Evolutionary conservation across 208 protist genomes (phyloP).

Genomic region (Crithidia acanthocephali): DNA sequence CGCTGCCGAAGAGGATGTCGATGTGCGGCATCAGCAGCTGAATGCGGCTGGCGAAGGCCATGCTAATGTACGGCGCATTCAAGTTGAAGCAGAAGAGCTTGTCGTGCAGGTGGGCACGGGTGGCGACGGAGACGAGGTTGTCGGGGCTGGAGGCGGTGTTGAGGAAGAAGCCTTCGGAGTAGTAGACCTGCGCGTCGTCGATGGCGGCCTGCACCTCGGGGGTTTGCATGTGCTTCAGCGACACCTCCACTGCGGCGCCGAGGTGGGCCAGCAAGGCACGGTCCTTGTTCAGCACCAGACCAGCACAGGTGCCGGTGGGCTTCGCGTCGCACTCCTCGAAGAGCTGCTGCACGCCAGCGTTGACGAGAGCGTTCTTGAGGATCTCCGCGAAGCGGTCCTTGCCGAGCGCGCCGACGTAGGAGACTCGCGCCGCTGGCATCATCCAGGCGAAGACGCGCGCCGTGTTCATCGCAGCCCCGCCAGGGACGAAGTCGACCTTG

Average conservation of each 20-base stretch:
- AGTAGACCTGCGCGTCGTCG: constrained; percentile 74
- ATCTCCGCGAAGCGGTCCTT: constrained; percentile 90
- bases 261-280: constrained; percentile 95
- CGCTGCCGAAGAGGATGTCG: constrained; percentile 96
- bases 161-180: constrained; percentile 95
- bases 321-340: constrained; percentile 68
- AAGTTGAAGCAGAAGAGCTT: constrained; percentile 96
- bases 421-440: constrained; percentile 35
- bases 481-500: constrained; percentile 94
- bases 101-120: constrained; percentile 82
- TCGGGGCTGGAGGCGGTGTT: constrained; percentile 93
- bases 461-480: constrained; percentile 97
- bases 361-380: constrained; percentile 58
- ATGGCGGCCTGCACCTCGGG: constrained; percentile 58
- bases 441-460: constrained; percentile 91
- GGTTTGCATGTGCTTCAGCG: constrained; percentile 65
- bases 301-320: constrained; percentile 97
- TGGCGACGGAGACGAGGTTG: constrained; percentile 68
- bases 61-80: constrained; percentile 94
- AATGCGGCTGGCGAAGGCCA: constrained; percentile 88
- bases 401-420: constrained; percentile 93
- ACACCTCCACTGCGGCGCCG: constrained; percentile 92
- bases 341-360: constrained; percentile 73
- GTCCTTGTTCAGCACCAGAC: constrained; percentile 93
- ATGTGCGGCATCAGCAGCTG: constrained; percentile 89